Conservation (phyloP, 2,329 filamentous ascomycete genomes). For the Colletotrichum tofieldiae region DNA sequence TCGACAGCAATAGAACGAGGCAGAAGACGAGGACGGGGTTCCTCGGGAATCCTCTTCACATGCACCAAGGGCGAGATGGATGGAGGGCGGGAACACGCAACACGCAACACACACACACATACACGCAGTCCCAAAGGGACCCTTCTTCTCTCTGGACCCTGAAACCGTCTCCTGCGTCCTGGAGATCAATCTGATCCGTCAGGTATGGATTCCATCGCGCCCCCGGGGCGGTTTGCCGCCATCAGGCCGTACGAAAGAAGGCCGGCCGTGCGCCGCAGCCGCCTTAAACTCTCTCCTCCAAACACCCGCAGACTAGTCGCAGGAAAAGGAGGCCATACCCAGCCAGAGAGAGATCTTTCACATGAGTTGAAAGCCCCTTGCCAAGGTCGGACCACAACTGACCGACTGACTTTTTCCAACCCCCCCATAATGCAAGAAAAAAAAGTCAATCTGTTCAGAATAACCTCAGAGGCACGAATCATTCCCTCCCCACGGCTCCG, state of each 20-base stretch:
- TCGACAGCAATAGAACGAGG: not conserved
- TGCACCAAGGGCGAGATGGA: not conserved
- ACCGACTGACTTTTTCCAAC: not conserved
- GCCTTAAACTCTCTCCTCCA: not conserved
- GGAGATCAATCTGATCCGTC: constrained; percentile 3
- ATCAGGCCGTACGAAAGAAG: not conserved
- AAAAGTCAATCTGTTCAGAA: not conserved
- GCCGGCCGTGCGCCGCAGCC: not conserved
- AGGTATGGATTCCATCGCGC: not conserved
- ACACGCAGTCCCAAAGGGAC: not conserved
- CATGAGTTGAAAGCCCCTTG: not conserved
- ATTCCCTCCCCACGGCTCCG: not conserved
- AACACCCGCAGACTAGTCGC: not conserved
- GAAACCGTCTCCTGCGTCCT: constrained; percentile 2
- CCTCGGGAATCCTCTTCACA: not conserved
- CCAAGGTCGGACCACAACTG: not conserved
- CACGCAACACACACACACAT: too few relatives aligned
- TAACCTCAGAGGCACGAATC: not conserved
- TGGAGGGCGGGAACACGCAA: not conserved
- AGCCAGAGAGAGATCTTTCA: not conserved
- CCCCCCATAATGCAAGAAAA: not conserved
- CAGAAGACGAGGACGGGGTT: not conserved
- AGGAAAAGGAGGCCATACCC: not conserved
- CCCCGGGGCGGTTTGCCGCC: not conserved
- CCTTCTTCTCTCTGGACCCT: not conserved